Evolutionary conservation across 2,329 filamentous ascomycete genomes (phyloP).

Genomic region (Orbilia oligospora): DNA sequence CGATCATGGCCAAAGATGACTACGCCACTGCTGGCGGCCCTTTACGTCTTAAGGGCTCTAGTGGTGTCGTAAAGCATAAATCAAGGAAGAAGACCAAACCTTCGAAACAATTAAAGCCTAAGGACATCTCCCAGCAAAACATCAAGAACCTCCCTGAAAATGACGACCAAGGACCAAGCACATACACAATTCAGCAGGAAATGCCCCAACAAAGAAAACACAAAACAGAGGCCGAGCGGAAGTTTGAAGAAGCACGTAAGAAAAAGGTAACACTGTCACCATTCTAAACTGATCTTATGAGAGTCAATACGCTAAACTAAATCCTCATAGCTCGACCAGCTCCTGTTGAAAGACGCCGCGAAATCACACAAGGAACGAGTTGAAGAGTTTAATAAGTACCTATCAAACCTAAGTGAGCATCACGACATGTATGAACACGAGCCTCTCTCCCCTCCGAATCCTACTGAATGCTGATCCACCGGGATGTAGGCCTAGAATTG

Average conservation of each 20-base stretch:
- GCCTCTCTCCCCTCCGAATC: neutral
- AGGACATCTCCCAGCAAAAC: neutral
- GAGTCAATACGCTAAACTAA: neutral
- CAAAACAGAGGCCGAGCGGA: conserved; percentile 49
- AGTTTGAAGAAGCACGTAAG: conserved; percentile 51
- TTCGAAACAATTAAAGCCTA: conserved; percentile 4
- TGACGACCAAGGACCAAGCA: neutral
- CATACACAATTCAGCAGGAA: conserved; percentile 1
- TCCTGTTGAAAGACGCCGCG: conserved; percentile 82
- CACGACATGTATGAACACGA: conserved; percentile 83
- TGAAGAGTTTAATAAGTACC: conserved; percentile 93
- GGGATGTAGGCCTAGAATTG: conserved; percentile 70
- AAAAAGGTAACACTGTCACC: conserved; percentile 37
- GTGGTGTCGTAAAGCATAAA: conserved; percentile 40
- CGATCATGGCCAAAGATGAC: conserved; percentile 43
- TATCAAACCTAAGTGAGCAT: conserved; percentile 93
- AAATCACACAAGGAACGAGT: conserved; percentile 98
- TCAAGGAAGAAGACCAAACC: conserved; percentile 36
- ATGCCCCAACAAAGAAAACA: neutral
- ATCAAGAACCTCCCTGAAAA: conserved; percentile 14
- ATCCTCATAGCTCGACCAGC: conserved; percentile 79
- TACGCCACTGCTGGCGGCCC: conserved; percentile 45
- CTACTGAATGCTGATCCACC: neutral
- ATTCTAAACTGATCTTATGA: neutral
- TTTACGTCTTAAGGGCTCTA: conserved; percentile 45